phyloP scores from a whole-genome alignment of 2,329 filamentous ascomycete genomes.

The Arthroderma uncinatum region DNA sequence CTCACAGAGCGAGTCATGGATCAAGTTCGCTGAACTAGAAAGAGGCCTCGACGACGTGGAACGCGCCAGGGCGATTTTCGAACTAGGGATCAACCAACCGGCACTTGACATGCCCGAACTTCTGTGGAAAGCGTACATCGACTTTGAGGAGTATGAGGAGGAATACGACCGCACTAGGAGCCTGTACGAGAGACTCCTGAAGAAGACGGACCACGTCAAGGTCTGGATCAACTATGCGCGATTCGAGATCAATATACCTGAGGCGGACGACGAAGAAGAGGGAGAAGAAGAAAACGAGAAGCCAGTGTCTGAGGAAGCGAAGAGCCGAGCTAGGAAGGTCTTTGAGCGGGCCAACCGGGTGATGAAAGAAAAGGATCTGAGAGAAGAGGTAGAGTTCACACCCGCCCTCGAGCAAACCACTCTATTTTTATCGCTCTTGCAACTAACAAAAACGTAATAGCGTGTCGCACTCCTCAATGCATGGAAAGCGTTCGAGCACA shows the following conservation, averaged over 20 bases:
- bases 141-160: conserved; percentile 92
- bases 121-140: conserved; percentile 95
- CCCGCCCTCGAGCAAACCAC: background rate
- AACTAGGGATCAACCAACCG: conserved; percentile 72
- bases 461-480: conserved; percentile 82
- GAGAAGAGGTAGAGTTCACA: conserved; percentile 52
- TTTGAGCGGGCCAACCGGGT: conserved; percentile 76
- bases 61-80: conserved; percentile 79
- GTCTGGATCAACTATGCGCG: conserved; percentile 99
- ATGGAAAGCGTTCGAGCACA: conserved; percentile 85
- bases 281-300: conserved; percentile 48
- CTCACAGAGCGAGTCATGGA: conserved; percentile 86
- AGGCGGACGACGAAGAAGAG: conserved; percentile 37
- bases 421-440: background rate
- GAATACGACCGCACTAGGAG: conserved; percentile 73
- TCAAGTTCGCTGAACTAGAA: conserved; percentile 89
- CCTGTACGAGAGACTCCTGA: conserved; percentile 79
- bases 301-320: conserved; percentile 68
- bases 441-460: conserved; percentile 25
- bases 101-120: conserved; percentile 94
- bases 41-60: conserved; percentile 82
- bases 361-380: conserved; percentile 82
- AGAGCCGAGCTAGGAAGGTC: conserved; percentile 65
- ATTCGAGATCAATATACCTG: conserved; percentile 90
- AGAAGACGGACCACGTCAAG: conserved; percentile 97